Evolutionary conservation across 768 basidiomycete genomes (phyloP).

Genomic region (Pleurotus citrinopileatus): DNA sequence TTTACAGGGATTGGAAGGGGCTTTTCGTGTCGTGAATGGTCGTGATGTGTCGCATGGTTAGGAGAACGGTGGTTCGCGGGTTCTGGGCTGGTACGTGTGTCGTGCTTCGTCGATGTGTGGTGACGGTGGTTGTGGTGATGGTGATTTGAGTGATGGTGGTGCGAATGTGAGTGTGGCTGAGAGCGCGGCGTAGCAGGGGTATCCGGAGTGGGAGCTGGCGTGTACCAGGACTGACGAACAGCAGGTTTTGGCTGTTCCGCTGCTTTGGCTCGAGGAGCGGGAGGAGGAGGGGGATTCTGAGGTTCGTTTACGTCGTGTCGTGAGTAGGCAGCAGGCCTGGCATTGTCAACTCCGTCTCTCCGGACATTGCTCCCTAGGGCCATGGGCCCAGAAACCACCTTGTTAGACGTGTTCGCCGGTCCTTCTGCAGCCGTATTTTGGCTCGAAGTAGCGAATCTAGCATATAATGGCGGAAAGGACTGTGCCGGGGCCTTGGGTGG

Average conservation of each 20-base stretch:
- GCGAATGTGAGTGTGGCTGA: not conserved
- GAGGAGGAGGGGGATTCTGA: not conserved
- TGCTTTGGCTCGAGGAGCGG: not conserved
- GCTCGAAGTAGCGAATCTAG: conserved; percentile 33
- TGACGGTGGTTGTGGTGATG: not conserved
- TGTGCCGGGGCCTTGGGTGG: conserved; percentile 19
- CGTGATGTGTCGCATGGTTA: conserved; percentile 1
- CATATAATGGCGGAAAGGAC: conserved; percentile 39
- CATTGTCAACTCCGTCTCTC: conserved; percentile 1
- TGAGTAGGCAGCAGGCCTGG: not conserved
- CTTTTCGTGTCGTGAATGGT: conserved; percentile 2
- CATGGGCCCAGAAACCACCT: conserved; percentile 37
- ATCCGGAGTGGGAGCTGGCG: conserved; percentile 1
- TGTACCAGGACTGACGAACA: conserved; percentile 5
- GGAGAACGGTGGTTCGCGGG: not conserved
- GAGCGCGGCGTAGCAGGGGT: not conserved
- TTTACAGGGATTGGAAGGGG: conserved; percentile 7
- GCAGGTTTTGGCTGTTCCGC: not conserved
- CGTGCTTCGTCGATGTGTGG: not conserved
- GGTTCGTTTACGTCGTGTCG: conserved; percentile 5
- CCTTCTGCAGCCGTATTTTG: conserved; percentile 8
- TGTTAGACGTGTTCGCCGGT: conserved; percentile 17
- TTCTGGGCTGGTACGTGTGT: not conserved
- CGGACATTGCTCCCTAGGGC: conserved; percentile 21
- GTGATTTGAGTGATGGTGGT: not conserved